Evolutionary conservation across 345 rosid species (phyloP).

Genomic region (Bruguiera gymnorhiza): DNA sequence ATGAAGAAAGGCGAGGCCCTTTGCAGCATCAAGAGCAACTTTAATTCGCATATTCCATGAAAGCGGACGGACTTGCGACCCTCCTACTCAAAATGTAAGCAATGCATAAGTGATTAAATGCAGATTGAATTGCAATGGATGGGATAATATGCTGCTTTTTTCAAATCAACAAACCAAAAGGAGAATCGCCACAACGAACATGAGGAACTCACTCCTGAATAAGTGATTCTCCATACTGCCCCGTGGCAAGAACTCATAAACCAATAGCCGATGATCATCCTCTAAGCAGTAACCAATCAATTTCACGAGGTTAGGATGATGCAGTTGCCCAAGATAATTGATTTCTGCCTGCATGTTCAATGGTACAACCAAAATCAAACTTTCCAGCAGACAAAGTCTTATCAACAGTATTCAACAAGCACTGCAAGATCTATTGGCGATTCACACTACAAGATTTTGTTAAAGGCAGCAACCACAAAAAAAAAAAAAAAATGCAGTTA

Average conservation of each 20-base stretch:
- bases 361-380: slow-evolving; percentile 15
- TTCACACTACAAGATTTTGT: no score
- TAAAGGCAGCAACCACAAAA: no score
- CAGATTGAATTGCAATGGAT: background rate
- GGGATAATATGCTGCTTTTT: slow-evolving; percentile 1
- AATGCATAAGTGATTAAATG: slow-evolving; percentile 1
- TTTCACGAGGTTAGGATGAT: slow-evolving; percentile 34
- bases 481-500: no score
- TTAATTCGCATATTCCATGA: slow-evolving; percentile 19
- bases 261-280: slow-evolving; percentile 32
- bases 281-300: slow-evolving; percentile 35
- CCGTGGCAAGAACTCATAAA: slow-evolving; percentile 32
- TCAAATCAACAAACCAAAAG: background rate
- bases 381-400: background rate
- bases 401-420: background rate
- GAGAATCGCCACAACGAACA: background rate
- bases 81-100: slow-evolving; percentile 17
- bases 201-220: slow-evolving; percentile 29
- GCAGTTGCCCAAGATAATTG: slow-evolving; percentile 34
- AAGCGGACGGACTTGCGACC: slow-evolving; percentile 26
- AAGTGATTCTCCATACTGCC: slow-evolving; percentile 38
- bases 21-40: slow-evolving; percentile 25
- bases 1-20: slow-evolving; percentile 97
- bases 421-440: background rate
- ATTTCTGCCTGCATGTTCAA: slow-evolving; percentile 31